Percentiles rank a stretch among this genome's conserved stretches.
These are phyloP conservation scores for Rusavskia elegans DNA, from an alignment of 495 filamentous ascomycete genomes.

Conservation along the genomic window DNA sequence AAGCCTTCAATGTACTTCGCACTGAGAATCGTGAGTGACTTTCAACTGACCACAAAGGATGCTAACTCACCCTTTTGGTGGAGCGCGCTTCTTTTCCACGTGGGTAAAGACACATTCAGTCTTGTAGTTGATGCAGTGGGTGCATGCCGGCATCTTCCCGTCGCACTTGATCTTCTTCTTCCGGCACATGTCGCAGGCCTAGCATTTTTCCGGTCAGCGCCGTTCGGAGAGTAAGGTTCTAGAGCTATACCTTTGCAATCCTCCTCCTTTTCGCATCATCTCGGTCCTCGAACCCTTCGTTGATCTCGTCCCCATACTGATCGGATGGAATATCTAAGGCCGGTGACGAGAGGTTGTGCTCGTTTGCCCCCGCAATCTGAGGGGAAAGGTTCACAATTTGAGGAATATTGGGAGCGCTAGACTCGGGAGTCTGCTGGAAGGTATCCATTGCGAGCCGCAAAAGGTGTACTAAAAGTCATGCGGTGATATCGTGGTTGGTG, in stretches of 20 bases:
- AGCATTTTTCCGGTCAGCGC: conserved; percentile 13
- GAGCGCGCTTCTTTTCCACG: conserved; percentile 96
- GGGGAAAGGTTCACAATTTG: conserved; percentile 43
- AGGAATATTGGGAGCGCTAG: conserved; percentile 32
- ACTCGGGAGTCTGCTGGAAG: conserved; percentile 19
- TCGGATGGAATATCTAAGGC: conserved; percentile 45
- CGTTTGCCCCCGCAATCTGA: conserved; percentile 53
- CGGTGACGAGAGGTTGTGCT: conserved; percentile 43
- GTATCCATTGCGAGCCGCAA: conserved; percentile 1
- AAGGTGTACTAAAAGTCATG: no score
- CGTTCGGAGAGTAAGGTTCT: not conserved
- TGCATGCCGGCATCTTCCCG: conserved; percentile 86
- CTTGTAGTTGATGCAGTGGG: conserved; percentile 96
- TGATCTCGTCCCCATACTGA: conserved; percentile 31
- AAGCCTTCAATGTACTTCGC: conserved; percentile 98
- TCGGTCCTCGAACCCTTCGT: conserved; percentile 39
- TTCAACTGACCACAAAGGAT: not conserved
- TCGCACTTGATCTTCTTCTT: conserved; percentile 99
- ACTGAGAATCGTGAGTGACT: conserved; percentile 26
- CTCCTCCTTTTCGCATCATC: conserved; percentile 82
- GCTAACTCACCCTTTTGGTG: conserved; percentile 72
- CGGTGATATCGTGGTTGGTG: no score
- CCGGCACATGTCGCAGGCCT: conserved; percentile 98
- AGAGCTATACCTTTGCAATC: conserved; percentile 63
- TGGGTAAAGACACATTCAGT: conserved; percentile 95